Evolutionary conservation across 2,329 filamentous ascomycete genomes (phyloP).

Genomic region (Aspergillus costaricaensis): DNA sequence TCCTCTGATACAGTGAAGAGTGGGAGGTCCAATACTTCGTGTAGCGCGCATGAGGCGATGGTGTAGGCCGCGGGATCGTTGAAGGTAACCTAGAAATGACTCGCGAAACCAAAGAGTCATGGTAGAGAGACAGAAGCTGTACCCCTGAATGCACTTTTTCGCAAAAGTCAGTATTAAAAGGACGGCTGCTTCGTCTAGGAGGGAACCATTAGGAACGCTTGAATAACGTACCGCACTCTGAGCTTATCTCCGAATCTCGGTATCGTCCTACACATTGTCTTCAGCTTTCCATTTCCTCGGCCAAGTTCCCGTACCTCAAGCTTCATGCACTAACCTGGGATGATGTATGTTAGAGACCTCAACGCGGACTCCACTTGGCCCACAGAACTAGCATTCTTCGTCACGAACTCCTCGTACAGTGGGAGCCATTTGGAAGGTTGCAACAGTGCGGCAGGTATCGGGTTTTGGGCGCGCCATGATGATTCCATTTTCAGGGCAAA

Average conservation of each 20-base stretch:
- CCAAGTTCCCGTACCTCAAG: not conserved
- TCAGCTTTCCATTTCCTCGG: slow-evolving; percentile 9
- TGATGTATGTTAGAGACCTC: slow-evolving; percentile 91
- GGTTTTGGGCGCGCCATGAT: slow-evolving; percentile 28
- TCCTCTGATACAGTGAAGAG: slow-evolving; percentile 72
- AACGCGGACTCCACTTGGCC: slow-evolving; percentile 93
- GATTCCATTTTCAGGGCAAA: slow-evolving; percentile 33
- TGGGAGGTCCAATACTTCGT: slow-evolving; percentile 64
- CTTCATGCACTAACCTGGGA: slow-evolving; percentile 61
- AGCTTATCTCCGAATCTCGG: slow-evolving; percentile 85
- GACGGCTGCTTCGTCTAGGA: not conserved
- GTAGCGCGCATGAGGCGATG: slow-evolving; percentile 63
- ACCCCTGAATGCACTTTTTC: slow-evolving; percentile 74
- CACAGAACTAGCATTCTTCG: slow-evolving; percentile 89
- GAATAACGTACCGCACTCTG: slow-evolving; percentile 68
- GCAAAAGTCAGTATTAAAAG: slow-evolving; percentile 3
- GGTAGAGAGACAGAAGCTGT: slow-evolving; percentile 87
- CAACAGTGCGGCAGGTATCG: slow-evolving; percentile 33
- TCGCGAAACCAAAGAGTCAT: slow-evolving; percentile 79
- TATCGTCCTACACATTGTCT: slow-evolving; percentile 39
- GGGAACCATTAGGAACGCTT: not conserved
- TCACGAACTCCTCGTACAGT: slow-evolving; percentile 72
- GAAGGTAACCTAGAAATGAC: slow-evolving; percentile 59
- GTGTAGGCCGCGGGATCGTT: slow-evolving; percentile 52
- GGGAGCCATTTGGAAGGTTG: slow-evolving; percentile 43